Conservation (phyloP, 768 basidiomycete species). For the Pleurotus salmoneostramineus region DNA sequence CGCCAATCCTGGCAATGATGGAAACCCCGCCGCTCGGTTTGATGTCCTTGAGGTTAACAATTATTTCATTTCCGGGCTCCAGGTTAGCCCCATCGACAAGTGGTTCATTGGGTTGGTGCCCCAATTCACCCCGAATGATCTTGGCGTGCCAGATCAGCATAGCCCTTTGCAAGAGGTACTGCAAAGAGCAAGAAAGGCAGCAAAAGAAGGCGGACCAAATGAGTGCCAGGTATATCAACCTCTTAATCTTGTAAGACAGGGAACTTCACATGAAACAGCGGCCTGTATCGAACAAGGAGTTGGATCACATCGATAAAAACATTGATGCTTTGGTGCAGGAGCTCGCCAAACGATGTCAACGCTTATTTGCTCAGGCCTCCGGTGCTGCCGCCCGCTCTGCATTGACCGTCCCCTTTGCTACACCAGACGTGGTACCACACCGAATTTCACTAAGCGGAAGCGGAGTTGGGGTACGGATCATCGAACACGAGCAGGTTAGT, state of each 20-base stretch:
- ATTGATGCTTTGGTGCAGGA: conserved; percentile 62
- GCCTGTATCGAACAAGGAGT: conserved; percentile 44
- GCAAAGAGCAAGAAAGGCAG: conserved; percentile 42
- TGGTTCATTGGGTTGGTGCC: conserved; percentile 75
- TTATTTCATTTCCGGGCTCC: conserved; percentile 71
- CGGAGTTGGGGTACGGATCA: conserved; percentile 53
- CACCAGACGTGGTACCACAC: conserved; percentile 8
- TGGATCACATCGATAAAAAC: conserved; percentile 62
- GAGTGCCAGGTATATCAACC: conserved; percentile 26
- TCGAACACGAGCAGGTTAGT: conserved; percentile 44
- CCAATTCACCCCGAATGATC: conserved; percentile 41
- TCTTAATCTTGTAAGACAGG: conserved; percentile 17
- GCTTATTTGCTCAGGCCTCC: conserved; percentile 59
- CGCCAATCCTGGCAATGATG: conserved; percentile 52
- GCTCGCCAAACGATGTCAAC: conserved; percentile 55
- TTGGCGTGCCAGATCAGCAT: conserved; percentile 38
- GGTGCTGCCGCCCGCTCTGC: conserved; percentile 63
- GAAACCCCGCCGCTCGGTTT: conserved; percentile 48
- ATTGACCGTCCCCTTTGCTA: conserved; percentile 11
- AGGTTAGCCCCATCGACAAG: conserved; percentile 65
- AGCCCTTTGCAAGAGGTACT: conserved; percentile 36
- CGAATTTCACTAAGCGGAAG: conserved; percentile 26
- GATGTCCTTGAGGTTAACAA: conserved; percentile 80
- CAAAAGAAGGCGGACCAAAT: conserved; percentile 45
- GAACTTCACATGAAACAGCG: conserved; percentile 26